These are phyloP conservation scores for Penicillium alfredii DNA, from an alignment of 495 filamentous ascomycete genomes.

Conservation along the genomic window DNA sequence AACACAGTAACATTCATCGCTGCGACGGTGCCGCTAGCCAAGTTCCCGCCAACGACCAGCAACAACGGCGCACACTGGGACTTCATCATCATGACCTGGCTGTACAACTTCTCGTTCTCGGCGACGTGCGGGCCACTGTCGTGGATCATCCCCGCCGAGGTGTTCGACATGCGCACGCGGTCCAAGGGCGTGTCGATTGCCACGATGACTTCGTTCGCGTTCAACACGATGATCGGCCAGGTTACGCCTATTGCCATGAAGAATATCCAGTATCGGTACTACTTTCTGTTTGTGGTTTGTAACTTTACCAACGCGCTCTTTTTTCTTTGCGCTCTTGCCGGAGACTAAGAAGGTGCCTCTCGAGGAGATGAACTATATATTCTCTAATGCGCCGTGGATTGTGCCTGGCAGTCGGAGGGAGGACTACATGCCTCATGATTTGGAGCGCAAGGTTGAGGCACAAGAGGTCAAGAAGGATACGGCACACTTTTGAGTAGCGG, in stretches of 20 bases:
- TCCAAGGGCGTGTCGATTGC: conserved; percentile 62
- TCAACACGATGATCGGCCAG: conserved; percentile 71
- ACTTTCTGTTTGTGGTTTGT: conserved; percentile 52
- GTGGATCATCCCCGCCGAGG: conserved; percentile 63
- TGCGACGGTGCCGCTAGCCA: conserved; percentile 44
- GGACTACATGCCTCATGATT: conserved; percentile 31
- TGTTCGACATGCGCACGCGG: conserved; percentile 64
- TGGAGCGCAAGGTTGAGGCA: conserved; percentile 36
- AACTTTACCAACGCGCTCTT: conserved; percentile 51
- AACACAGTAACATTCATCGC: conserved; percentile 56
- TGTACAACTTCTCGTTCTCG: conserved; percentile 65
- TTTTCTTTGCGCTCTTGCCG: conserved; percentile 59
- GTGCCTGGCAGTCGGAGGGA: conserved; percentile 44
- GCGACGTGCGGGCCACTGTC: conserved; percentile 56
- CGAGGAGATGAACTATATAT: conserved; percentile 66
- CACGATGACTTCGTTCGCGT: conserved; percentile 59
- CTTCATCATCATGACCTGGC: conserved; percentile 67
- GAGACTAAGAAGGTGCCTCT: conserved; percentile 62
- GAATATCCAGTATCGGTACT: conserved; percentile 46
- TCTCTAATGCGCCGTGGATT: conserved; percentile 62
- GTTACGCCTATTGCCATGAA: conserved; percentile 57
- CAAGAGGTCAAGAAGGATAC: conserved; percentile 30
- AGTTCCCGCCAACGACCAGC: conserved; percentile 46
- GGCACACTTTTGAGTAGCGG: conserved; percentile 22
- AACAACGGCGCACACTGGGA: conserved; percentile 61